A percentile compares a stretch with the other conserved stretches of the same genome.
These are phyloP conservation scores for Diutina sp. DNA, from an alignment of 1,139 yeast species.

Conservation along the genomic window DNA sequence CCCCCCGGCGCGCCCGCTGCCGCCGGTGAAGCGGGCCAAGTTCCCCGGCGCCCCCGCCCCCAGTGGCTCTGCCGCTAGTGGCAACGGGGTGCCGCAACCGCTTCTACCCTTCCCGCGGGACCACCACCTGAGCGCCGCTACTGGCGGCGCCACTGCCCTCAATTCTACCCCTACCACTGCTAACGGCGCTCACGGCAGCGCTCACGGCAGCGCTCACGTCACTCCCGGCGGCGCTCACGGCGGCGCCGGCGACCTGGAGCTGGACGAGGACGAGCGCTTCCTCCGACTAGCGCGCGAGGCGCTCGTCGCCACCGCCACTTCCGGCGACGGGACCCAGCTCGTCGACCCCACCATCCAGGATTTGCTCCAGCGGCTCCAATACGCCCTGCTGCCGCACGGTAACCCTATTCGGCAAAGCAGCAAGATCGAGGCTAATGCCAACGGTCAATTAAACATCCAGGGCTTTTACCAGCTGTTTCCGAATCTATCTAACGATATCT, in stretches of 20 bases:
- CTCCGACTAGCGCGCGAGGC: conserved; percentile 33
- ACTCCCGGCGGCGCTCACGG: background rate
- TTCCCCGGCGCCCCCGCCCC: background rate
- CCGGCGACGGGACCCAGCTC: background rate
- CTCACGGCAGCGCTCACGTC: background rate
- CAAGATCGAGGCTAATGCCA: conserved; percentile 23
- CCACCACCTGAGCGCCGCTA: too few species aligned
- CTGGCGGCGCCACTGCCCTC: background rate
- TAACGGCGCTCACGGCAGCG: background rate
- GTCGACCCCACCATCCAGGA: conserved; percentile 45
- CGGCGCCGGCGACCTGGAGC: background rate
- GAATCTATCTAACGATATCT: conserved; percentile 29
- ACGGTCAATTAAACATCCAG: conserved; percentile 32
- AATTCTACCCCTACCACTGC: background rate
- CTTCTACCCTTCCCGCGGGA: background rate
- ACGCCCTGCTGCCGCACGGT: conserved; percentile 9
- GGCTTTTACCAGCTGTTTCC: conserved; percentile 31
- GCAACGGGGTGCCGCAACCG: background rate
- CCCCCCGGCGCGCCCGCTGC: background rate
- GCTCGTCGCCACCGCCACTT: conserved; percentile 22
- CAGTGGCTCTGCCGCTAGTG: too few species aligned
- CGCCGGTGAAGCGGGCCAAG: background rate
- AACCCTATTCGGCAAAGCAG: conserved; percentile 28
- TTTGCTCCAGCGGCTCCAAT: conserved; percentile 16
- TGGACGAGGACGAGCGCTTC: conserved; percentile 30